A percentile compares a stretch with the other conserved stretches of the same genome.
Evolutionary conservation across 2,329 filamentous ascomycete species (phyloP).

Genomic region (Lasiodiplodia citricola): DNA sequence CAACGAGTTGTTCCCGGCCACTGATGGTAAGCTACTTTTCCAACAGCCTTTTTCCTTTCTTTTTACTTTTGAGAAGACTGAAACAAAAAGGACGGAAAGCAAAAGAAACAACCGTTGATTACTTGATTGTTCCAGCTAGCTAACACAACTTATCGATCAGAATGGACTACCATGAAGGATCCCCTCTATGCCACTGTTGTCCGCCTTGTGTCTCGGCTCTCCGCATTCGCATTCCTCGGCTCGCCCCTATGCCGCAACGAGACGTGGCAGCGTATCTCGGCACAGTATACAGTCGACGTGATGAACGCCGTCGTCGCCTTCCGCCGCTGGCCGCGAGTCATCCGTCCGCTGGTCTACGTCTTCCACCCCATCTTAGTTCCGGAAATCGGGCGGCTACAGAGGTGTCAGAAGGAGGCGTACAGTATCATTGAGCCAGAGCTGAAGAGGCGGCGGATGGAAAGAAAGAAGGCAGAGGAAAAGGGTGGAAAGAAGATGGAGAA

Average conservation of each 20-base stretch:
- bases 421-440: conserved; percentile 44
- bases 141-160: conserved; percentile 12
- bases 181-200: conserved; percentile 40
- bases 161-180: conserved; percentile 48
- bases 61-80: too few relatives aligned
- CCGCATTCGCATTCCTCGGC: conserved; percentile 49
- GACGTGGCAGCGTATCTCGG: conserved; percentile 45
- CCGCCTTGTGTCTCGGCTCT: conserved; percentile 49
- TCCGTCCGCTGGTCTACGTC: conserved; percentile 41
- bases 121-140: too few relatives aligned
- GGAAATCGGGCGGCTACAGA: conserved; percentile 41
- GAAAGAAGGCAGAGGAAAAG: conserved; percentile 30
- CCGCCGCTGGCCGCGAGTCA: conserved; percentile 41
- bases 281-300: conserved; percentile 43
- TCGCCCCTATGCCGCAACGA: conserved; percentile 43
- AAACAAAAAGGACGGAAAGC: too few relatives aligned
- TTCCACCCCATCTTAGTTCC: conserved; percentile 42
- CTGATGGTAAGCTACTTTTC: not conserved
- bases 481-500: conserved; percentile 29
- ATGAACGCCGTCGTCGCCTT: conserved; percentile 40
- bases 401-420: conserved; percentile 42
- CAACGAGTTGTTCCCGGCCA: not conserved
- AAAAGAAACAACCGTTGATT: not conserved
- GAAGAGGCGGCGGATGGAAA: conserved; percentile 32
- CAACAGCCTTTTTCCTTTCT: not conserved